Base-by-base conservation (phyloP, 2,329 filamentous ascomycete genomes). In the Parastagonospora nodorum region DNA sequence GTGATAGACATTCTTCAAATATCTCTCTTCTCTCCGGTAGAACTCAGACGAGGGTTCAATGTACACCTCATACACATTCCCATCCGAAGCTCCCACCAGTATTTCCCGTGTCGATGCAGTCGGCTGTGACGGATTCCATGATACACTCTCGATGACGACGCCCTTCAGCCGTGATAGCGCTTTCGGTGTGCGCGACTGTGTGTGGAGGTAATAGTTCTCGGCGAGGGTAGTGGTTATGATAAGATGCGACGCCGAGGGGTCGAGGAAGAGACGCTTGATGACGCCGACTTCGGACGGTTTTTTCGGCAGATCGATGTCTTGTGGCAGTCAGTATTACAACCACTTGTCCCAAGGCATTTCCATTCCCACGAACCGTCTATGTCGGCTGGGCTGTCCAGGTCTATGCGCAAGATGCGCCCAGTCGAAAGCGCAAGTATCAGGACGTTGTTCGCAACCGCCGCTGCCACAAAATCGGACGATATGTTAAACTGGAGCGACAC, bases 181-280 rank as follows among this genome's bases (percentile, higher is more conserved):
- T 57, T 94, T 90, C 2, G 93, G 92, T 59, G 92, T 88, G 61
- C 91, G 88, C 30, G 92, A 94, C 72, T 97, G 93, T 9, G 92
- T 93, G 73, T 99, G 94, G 8, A 99, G 88, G 75, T 99, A 99
- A 79, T 92, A 99, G 77, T 96, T 97, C 75, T 99, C 94, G 71
- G 92, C 92, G 35, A 92, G 84, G 5, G 91, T 88, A 2, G 94
- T 99, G 71, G 89, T 92, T 61, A 99, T 86, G 58, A 99, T 84
- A 27, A 99, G 81, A 77, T 99, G 94, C 5, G 92, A 97, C 27
- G 94, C 94, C 9, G 93, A 96, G 27, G 94, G 93, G 69, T 99
- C 94, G 68, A 99, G 88, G 77, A 99, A 99, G 84, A 99, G 91
- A 78, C 89, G 90, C 63, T 89, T 88, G 68, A 99, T 97, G 45